Evolutionary conservation across 225 moss, liverwort and hornwort species (phyloP).

Genomic region (Physcomitrellopsis africana): DNA sequence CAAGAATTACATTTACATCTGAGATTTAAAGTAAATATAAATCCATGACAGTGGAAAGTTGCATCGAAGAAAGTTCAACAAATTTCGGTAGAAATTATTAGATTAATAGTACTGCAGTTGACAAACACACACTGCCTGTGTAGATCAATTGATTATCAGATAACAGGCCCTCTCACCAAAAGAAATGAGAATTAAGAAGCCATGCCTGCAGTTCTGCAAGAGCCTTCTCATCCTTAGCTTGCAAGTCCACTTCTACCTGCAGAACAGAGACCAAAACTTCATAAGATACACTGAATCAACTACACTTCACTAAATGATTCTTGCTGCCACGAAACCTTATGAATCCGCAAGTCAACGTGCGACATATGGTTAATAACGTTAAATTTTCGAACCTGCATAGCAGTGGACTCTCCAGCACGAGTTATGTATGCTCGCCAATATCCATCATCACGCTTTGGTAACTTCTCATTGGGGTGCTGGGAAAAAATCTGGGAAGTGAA

Average conservation of each 20-base stretch:
- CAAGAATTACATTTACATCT: slow-evolving; percentile 8
- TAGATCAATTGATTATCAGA: slow-evolving; percentile 16
- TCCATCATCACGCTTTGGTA: slow-evolving; percentile 70
- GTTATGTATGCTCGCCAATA: slow-evolving; percentile 96
- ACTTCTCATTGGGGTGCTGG: slow-evolving; percentile 47
- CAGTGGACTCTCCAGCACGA: slow-evolving; percentile 87
- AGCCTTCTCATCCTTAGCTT: slow-evolving; percentile 39
- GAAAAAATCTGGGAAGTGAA: slow-evolving; percentile 39
- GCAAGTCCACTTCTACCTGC: slow-evolving; percentile 66
- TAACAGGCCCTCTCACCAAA: slow-evolving; percentile 47
- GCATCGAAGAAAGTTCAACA: neutral
- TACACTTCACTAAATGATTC: no score
- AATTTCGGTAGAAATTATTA: neutral
- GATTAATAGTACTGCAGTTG: neutral
- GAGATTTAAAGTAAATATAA: neutral
- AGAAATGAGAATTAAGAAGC: slow-evolving; percentile 39
- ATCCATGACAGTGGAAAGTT: neutral
- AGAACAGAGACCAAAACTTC: slow-evolving; percentile 11
- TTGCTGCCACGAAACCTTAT: neutral
- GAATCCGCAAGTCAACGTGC: neutral
- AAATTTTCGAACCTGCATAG: slow-evolving; percentile 64
- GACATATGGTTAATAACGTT: neutral
- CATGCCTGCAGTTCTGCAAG: slow-evolving; percentile 74
- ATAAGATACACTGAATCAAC: neutral
- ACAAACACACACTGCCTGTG: slow-evolving; percentile 42